These are phyloP conservation scores for Salvia hispanica DNA, from an alignment of 257 asterid genomes.

Conservation along the genomic window DNA sequence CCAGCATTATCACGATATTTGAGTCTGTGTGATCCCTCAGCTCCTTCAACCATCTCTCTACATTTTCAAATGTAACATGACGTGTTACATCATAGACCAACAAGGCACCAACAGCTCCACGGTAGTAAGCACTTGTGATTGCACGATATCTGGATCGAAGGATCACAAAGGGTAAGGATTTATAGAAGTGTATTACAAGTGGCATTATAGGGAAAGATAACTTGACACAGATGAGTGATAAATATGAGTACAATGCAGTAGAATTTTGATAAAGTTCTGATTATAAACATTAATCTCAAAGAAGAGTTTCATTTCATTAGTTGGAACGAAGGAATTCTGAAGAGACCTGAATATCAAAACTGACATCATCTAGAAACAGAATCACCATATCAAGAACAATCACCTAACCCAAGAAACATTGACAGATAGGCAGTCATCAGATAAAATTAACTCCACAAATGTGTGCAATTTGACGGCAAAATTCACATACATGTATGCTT, in stretches of 20 bases:
- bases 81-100: constrained; percentile 46
- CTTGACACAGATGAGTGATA: neutral
- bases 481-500: neutral
- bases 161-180: neutral
- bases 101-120: constrained; percentile 49
- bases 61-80: constrained; percentile 44
- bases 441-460: neutral
- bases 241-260: neutral
- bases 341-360: neutral
- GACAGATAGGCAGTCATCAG: neutral
- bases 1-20: constrained; percentile 40
- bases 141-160: constrained; percentile 43
- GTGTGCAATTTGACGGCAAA: neutral
- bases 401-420: neutral
- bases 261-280: neutral
- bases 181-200: neutral
- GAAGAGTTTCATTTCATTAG: constrained; percentile 3
- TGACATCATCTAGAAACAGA: neutral
- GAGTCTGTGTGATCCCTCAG: constrained; percentile 45
- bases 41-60: constrained; percentile 49
- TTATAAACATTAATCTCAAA: constrained; percentile 11
- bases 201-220: neutral
- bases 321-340: neutral
- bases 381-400: neutral
- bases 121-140: constrained; percentile 47